Evolutionary conservation across 2,329 filamentous ascomycete genomes (phyloP), one percentile per base, ranked within the genome.

Genomic region (Neoarthrinium moseri): DNA sequence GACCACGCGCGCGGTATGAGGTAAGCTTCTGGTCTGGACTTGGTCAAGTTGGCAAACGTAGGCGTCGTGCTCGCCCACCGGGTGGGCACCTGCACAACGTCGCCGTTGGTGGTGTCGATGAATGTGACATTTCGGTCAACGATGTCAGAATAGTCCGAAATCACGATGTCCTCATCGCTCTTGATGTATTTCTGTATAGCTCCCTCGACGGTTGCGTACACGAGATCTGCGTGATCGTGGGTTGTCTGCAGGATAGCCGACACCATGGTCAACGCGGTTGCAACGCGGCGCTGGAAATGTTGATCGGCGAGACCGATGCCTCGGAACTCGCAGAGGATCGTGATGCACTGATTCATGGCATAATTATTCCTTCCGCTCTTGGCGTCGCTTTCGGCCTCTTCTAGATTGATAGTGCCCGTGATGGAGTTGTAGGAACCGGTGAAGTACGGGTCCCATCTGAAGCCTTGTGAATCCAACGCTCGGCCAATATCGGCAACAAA

Each of bases 381-480:
- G 15, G 50, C 53, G 45, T 60, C 56, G 33, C 55, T 60, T 3
- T 53, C 56, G 12, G 57, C 57, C 48, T 60, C 56, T 1, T 37
- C 37, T 12, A 60, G 45, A 12, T 53, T 50, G 39, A 60, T 54
- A 8, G 24, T 12, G 1, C 48, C 49, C 2, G 48, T 43, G 26
- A n/a, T 18, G 4, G 40, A 22, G 24, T 42, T 44, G 2, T 17
- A 44, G 7, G 45, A 34, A 3, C 58, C 53, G 5, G 61, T 64
- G 17, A 62, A 62, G 24, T 66, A 66, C 6, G 60, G 55, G 12
- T 64, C 62, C 62, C 60, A 65, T 20, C 61, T 53, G 24, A 65
- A 53, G 11, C 61, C 58, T n/a, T 54, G 51, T 12, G 45, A 45
- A 35, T 58, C 56, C 1, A 65, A 47, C 12, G 53, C 44, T 7